These are phyloP conservation scores for Candida yuanshanica DNA, from an alignment of 805 yeast species.

Conservation along the genomic window DNA sequence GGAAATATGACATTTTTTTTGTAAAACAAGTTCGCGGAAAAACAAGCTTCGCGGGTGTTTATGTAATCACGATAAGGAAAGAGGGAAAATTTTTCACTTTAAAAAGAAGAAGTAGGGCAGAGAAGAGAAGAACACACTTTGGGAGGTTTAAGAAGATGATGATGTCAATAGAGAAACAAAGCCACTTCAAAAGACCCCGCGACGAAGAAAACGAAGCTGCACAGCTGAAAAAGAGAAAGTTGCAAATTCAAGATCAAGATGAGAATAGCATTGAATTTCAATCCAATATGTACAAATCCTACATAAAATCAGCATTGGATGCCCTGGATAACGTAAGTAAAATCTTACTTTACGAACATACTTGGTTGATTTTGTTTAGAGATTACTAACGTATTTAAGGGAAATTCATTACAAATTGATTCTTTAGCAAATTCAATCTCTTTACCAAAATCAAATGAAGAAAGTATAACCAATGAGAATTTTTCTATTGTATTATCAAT, in stretches of 20 bases:
- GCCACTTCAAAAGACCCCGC: slow-evolving; percentile 23
- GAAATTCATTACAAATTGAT: slow-evolving; percentile 51
- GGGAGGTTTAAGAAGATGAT: slow-evolving; percentile 8
- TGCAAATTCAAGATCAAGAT: neutral
- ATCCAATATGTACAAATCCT: slow-evolving; percentile 32
- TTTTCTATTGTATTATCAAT: slow-evolving; percentile 50
- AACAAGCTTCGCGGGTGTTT: neutral
- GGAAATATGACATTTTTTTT: no score
- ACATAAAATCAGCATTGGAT: slow-evolving; percentile 63
- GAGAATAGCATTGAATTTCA: slow-evolving; percentile 20
- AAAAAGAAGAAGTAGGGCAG: neutral
- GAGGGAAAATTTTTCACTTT: neutral
- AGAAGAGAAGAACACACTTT: neutral
- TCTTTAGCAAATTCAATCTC: slow-evolving; percentile 54
- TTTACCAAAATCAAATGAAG: slow-evolving; percentile 45
- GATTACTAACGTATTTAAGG: slow-evolving; percentile 27
- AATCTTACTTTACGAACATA: slow-evolving; percentile 1
- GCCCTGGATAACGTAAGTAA: slow-evolving; percentile 53
- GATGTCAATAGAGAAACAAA: slow-evolving; percentile 25
- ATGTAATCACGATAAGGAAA: neutral
- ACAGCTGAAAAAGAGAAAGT: slow-evolving; percentile 2
- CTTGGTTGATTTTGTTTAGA: slow-evolving; percentile 3
- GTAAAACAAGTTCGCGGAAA: neutral
- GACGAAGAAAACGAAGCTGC: slow-evolving; percentile 17
- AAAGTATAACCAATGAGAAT: slow-evolving; percentile 47